phyloP scores from a whole-genome alignment of 192 early-diverging fungal species.

The Helicostylum pulchrum region DNA sequence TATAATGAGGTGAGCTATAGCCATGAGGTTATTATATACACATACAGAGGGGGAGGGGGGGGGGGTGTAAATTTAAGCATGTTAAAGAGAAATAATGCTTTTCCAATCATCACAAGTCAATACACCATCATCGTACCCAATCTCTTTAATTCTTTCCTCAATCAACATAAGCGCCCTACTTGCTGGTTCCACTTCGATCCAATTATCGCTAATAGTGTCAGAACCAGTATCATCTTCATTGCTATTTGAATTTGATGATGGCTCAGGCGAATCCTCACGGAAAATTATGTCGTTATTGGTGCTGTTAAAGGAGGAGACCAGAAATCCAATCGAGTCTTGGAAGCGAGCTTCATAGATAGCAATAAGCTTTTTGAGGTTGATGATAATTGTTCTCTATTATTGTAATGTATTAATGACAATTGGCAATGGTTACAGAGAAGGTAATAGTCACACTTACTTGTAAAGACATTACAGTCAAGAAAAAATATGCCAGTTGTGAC shows the following conservation, averaged over 20 bases:
- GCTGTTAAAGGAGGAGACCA: background rate
- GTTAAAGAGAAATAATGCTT: constrained; percentile 2
- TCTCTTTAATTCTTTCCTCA: constrained; percentile 10
- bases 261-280: constrained; percentile 8
- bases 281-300: constrained; percentile 6
- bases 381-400: constrained; percentile 7
- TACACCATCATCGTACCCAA: background rate
- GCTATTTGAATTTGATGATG: constrained; percentile 6
- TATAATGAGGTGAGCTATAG: constrained; percentile 3
- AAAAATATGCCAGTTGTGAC: constrained; percentile 8
- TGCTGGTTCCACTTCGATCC: constrained; percentile 3
- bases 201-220: constrained; percentile 5
- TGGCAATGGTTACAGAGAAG: background rate
- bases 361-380: constrained; percentile 4
- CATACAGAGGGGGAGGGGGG: constrained; percentile 1
- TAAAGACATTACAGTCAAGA: constrained; percentile 6
- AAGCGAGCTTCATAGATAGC: constrained; percentile 8
- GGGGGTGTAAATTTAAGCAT: background rate
- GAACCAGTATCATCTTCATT: constrained; percentile 5
- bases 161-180: background rate
- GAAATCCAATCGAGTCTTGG: constrained; percentile 6
- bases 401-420: constrained; percentile 6
- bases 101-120: constrained; percentile 9
- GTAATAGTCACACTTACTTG: constrained; percentile 8
- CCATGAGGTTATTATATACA: no score